Evolutionary conservation across 352 stramenopile species (phyloP).

Genomic region (Pilasporangium apinafurcum): DNA sequence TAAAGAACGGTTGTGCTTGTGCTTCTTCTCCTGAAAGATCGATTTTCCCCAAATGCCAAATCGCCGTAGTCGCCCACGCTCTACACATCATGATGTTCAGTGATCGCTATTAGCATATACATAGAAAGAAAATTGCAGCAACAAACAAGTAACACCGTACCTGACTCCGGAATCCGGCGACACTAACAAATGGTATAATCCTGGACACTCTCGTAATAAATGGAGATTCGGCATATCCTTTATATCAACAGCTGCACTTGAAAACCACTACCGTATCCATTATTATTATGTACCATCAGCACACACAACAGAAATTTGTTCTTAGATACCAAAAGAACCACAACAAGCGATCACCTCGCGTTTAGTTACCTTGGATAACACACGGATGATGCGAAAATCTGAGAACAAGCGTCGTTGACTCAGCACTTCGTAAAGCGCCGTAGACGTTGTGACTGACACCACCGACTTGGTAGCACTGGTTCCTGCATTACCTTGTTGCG

Average conservation of each 20-base stretch:
- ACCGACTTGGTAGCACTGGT: conserved; percentile 11
- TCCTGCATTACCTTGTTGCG: too few relatives aligned
- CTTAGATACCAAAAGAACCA: too few relatives aligned
- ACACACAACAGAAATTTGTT: not conserved
- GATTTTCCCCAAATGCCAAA: conserved; percentile 52
- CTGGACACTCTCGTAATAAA: conserved; percentile 47
- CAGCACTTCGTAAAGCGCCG: conserved; percentile 74
- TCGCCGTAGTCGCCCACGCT: conserved; percentile 50
- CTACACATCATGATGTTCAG: conserved; percentile 13
- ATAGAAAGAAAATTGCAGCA: not conserved
- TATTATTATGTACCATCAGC: too few relatives aligned
- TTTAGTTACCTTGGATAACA: conserved; percentile 71
- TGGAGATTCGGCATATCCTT: conserved; percentile 36
- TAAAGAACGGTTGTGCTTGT: conserved; percentile 42
- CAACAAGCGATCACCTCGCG: too few relatives aligned
- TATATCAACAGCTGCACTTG: conserved; percentile 18
- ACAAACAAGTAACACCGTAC: conserved; percentile 15
- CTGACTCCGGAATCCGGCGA: conserved; percentile 72
- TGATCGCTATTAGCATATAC: not conserved
- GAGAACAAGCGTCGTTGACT: conserved; percentile 69
- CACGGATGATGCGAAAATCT: conserved; percentile 73
- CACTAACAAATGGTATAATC: conserved; percentile 69
- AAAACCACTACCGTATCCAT: conserved; percentile 53
- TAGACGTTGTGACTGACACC: conserved; percentile 23
- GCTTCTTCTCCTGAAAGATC: conserved; percentile 43